phyloP scores from a whole-genome alignment of 2,329 filamentous ascomycete genomes.

The Cytospora schulzeri region DNA sequence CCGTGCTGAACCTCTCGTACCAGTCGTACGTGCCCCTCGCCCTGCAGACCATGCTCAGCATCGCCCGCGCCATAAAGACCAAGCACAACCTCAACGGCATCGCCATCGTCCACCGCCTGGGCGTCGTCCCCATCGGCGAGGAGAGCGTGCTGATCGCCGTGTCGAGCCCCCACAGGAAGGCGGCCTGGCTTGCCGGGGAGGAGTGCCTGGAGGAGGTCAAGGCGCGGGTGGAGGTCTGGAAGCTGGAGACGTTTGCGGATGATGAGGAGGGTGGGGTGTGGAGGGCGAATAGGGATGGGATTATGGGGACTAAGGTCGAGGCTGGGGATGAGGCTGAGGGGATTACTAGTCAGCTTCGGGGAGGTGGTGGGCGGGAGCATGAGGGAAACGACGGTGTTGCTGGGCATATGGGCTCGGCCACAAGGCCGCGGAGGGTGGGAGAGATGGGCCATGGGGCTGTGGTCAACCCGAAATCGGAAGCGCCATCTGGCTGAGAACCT shows the following conservation, averaged over 20 bases:
- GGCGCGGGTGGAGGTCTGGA: constrained; percentile 90
- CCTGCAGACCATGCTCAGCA: constrained; percentile 66
- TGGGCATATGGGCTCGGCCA: constrained; percentile 17
- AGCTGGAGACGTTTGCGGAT: constrained; percentile 82
- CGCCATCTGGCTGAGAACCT: not conserved
- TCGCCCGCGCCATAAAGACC: constrained; percentile 57
- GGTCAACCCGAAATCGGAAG: constrained; percentile 13
- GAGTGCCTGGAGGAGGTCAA: constrained; percentile 88
- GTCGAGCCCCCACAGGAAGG: constrained; percentile 77
- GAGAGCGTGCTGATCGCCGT: constrained; percentile 92
- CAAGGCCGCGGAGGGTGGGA: constrained; percentile 12
- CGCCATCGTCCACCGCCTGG: constrained; percentile 81
- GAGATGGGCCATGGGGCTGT: constrained; percentile 27
- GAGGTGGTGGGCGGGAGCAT: not conserved
- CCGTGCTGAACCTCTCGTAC: constrained; percentile 77
- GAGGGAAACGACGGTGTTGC: not conserved
- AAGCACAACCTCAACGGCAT: constrained; percentile 72
- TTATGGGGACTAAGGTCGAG: constrained; percentile 52
- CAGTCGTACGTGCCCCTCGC: constrained; percentile 73
- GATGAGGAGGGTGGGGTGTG: constrained; percentile 78
- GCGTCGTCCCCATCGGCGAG: constrained; percentile 84
- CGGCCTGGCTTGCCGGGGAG: constrained; percentile 86
- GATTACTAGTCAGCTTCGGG: constrained; percentile 9
- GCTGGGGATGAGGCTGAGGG: not conserved
- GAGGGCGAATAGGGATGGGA: constrained; percentile 83